Base-by-base conservation (phyloP, 2,329 filamentous ascomycete genomes). In the Hypomyces rosellus region DNA sequence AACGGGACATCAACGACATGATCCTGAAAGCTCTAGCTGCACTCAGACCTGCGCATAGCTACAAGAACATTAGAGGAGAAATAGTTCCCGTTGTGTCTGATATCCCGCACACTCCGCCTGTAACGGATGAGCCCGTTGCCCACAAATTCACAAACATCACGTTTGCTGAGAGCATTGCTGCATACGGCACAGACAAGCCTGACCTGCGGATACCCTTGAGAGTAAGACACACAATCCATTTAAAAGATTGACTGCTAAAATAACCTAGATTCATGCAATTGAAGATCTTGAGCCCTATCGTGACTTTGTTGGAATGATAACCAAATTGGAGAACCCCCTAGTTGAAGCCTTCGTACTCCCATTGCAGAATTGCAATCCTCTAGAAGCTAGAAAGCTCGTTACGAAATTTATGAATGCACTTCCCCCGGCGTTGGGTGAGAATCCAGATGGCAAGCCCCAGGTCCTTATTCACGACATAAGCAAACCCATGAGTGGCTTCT, bases 141-240 rank as follows among this genome's bases (percentile, higher is more conserved):
- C 65, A 71, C 25, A 45, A 58, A 12, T 65, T 71, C 37, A 69
- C 63, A 0, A 65, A 57, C 0, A 52, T 71, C 5, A 70, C 64
- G 0, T 71, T 69, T 51, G 65, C 66, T 1, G 65, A 71, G 2
- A 65, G 86, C 15, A 97, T 99, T 84, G 71, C 77, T 1, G 73
- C 70, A 3, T 95, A 91, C 61, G 93, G 93, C 11, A 87, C 83
- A 4, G 93, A 99, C 68, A 99, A 99, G 67, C 93, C 93, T 4
- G 93, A 99, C 63, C 71, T 92, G 9, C 82, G 93, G 15, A 85
- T 91, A 36, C 79, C 81, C 1, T 84, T 82, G 22, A 70, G 80
- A 61, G 84, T 88, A 65, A 47, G 73, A 12, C 6, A 2, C 18
- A 30, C 18, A 5, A 4, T 39, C 1, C 1, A n/a, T 8, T 34